Evolutionary conservation across 495 filamentous ascomycete genomes (phyloP).

Genomic region (Penicillium chermesinum): DNA sequence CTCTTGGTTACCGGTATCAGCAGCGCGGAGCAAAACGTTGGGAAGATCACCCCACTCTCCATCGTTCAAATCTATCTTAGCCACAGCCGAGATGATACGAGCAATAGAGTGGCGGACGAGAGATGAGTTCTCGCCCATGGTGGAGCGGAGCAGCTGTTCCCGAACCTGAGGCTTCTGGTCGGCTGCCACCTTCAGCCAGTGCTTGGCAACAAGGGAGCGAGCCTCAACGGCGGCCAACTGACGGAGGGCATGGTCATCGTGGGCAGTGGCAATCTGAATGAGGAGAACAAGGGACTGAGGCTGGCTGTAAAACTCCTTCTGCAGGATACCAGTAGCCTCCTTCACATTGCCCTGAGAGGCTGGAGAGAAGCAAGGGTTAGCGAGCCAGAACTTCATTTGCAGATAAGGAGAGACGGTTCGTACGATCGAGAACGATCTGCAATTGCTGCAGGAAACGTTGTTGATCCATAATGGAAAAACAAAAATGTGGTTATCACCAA

Average conservation of each 20-base stretch:
- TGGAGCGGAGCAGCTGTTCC: constrained; percentile 73
- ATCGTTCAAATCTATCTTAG: constrained; percentile 77
- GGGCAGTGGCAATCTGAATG: constrained; percentile 74
- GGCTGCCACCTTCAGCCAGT: constrained; percentile 63
- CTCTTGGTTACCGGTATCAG: constrained; percentile 60
- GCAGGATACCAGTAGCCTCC: constrained; percentile 80
- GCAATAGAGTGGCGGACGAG: constrained; percentile 81
- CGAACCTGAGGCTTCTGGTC: constrained; percentile 73
- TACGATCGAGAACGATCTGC: constrained; percentile 69
- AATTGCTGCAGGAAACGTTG: constrained; percentile 69
- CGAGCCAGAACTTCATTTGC: not conserved
- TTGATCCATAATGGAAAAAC: constrained; percentile 58
- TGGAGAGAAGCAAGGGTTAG: constrained; percentile 17
- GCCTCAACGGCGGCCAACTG: constrained; percentile 90
- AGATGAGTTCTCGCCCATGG: constrained; percentile 67
- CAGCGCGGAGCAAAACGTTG: constrained; percentile 65
- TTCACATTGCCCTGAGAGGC: constrained; percentile 60
- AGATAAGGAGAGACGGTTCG: constrained; percentile 25
- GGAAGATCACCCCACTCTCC: constrained; percentile 83
- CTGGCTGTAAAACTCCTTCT: constrained; percentile 84
- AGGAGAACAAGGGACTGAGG: constrained; percentile 78
- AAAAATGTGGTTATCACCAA: not conserved
- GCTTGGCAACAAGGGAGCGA: constrained; percentile 72
- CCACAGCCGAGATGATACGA: constrained; percentile 81
- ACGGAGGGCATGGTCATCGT: constrained; percentile 65